A percentile compares a stretch with the other conserved stretches of the same genome.
Evolutionary conservation across 2,329 filamentous ascomycete species (phyloP).

Genomic region (Sarocladium kiliense): DNA sequence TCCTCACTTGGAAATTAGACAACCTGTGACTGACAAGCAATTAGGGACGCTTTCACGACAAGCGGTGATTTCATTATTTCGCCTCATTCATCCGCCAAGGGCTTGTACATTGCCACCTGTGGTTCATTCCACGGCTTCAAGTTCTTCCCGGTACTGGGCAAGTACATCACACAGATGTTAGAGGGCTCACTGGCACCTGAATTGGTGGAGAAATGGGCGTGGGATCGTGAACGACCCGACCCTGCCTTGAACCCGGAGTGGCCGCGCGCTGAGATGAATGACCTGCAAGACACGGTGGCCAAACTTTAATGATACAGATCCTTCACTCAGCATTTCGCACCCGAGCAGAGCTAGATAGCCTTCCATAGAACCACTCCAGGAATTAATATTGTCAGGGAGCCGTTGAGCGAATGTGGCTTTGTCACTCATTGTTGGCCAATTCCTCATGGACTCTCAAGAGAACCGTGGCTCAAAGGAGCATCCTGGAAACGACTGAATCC

Average conservation of each 20-base stretch:
- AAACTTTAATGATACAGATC: constrained; percentile 20
- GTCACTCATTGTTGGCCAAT: too few species aligned
- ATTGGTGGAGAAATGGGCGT: constrained; percentile 45
- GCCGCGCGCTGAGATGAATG: constrained; percentile 52
- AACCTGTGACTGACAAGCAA: constrained; percentile 19
- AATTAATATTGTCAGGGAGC: too few species aligned
- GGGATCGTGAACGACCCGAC: constrained; percentile 55
- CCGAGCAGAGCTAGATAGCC: too few species aligned
- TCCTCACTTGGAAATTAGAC: too few species aligned
- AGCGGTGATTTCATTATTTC: constrained; percentile 59
- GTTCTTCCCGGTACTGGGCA: constrained; percentile 60
- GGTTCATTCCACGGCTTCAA: constrained; percentile 66
- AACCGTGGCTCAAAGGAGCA: not conserved
- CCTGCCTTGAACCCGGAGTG: constrained; percentile 47
- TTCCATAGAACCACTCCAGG: too few species aligned
- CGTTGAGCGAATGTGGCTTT: too few species aligned
- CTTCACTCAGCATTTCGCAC: too few species aligned
- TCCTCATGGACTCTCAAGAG: too few species aligned
- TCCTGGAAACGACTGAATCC: not conserved
- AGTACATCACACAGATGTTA: constrained; percentile 54
- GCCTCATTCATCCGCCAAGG: constrained; percentile 43
- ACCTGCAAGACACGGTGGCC: constrained; percentile 33
- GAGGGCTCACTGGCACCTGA: constrained; percentile 38
- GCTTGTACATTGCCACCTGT: constrained; percentile 57
- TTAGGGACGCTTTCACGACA: constrained; percentile 60